These are phyloP conservation scores for Isatis lusitanica DNA, from an alignment of 441 rosid species.

Conservation along the genomic window DNA sequence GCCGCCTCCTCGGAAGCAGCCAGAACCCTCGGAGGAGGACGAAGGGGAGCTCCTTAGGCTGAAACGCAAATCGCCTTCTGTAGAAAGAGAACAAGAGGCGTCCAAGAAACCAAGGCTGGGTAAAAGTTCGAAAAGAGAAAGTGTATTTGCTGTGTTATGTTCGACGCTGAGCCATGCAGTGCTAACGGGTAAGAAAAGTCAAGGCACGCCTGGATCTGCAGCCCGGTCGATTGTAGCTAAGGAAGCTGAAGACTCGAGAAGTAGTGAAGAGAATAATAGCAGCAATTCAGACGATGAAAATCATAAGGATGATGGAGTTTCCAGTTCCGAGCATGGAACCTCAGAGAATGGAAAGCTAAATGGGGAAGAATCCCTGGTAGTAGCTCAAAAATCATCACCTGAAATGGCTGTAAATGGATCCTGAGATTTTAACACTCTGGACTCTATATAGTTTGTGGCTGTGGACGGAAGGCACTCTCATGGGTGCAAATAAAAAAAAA, in stretches of 20 bases:
- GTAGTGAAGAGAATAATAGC: slow-evolving; percentile 39
- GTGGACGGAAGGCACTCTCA: slow-evolving; percentile 30
- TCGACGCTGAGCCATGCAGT: slow-evolving; percentile 89
- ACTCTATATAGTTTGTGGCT: slow-evolving; percentile 32
- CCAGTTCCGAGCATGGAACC: slow-evolving; percentile 50
- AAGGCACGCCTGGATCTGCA: slow-evolving; percentile 29
- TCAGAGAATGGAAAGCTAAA: slow-evolving; percentile 68
- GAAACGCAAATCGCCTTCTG: slow-evolving; percentile 66
- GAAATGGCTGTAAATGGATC: slow-evolving; percentile 97
- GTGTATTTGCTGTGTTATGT: slow-evolving; percentile 80
- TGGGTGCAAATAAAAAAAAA: slow-evolving; percentile 26
- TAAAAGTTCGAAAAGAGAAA: slow-evolving; percentile 57
- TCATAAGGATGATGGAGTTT: slow-evolving; percentile 53
- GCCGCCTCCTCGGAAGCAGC: slow-evolving; percentile 82
- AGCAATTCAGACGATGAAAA: slow-evolving; percentile 54
- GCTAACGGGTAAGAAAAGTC: slow-evolving; percentile 64
- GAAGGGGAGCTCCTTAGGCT: slow-evolving; percentile 71
- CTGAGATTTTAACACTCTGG: slow-evolving; percentile 38
- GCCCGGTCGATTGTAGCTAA: slow-evolving; percentile 40
- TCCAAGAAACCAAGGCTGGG: slow-evolving; percentile 68
- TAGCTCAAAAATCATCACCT: slow-evolving; percentile 76
- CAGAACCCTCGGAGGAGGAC: slow-evolving; percentile 65
- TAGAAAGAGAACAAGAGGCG: slow-evolving; percentile 66
- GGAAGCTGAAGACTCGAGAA: slow-evolving; percentile 40
- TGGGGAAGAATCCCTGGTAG: slow-evolving; percentile 65